phyloP scores from a whole-genome alignment of 768 basidiomycete species.

The Nidularia sp. region DNA sequence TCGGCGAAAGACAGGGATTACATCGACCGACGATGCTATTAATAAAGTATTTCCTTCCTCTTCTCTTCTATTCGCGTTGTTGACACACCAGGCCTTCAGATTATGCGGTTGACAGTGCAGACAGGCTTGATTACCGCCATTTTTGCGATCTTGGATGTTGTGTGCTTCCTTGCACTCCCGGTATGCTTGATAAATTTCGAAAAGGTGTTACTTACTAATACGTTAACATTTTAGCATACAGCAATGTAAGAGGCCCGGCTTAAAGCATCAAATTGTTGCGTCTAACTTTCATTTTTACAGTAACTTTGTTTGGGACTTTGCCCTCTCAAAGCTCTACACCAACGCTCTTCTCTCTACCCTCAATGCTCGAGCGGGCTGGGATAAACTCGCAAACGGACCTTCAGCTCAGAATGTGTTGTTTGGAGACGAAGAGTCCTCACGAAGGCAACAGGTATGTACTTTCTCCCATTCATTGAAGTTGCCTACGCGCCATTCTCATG shows the following conservation, averaged over 20 bases:
- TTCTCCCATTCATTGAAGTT: not conserved
- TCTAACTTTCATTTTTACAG: conserved; percentile 4
- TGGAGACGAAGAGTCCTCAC: conserved; percentile 2
- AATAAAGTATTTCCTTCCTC: conserved; percentile 9
- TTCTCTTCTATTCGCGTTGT: not conserved
- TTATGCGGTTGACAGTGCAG: conserved; percentile 19
- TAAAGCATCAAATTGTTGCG: not conserved
- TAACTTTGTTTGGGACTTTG: conserved; percentile 23
- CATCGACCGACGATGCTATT: conserved; percentile 27
- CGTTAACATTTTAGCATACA: conserved; percentile 9
- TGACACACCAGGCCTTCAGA: not conserved
- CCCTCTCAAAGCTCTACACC: conserved; percentile 20
- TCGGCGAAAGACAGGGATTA: conserved; percentile 28
- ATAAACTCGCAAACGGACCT: conserved; percentile 5
- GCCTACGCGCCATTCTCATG: too few species aligned
- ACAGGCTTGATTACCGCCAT: conserved; percentile 23
- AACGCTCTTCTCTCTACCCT: conserved; percentile 18
- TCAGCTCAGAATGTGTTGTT: conserved; percentile 11
- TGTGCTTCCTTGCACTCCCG: conserved; percentile 19
- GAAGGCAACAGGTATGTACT: not conserved
- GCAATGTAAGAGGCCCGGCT: conserved; percentile 12
- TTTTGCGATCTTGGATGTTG: conserved; percentile 22
- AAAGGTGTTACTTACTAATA: not conserved
- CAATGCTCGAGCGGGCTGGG: conserved; percentile 14
- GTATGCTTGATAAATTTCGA: conserved; percentile 3